Conservation (phyloP, 108 stramenopile species). For the Chaetoceros tenuissimus region DNA sequence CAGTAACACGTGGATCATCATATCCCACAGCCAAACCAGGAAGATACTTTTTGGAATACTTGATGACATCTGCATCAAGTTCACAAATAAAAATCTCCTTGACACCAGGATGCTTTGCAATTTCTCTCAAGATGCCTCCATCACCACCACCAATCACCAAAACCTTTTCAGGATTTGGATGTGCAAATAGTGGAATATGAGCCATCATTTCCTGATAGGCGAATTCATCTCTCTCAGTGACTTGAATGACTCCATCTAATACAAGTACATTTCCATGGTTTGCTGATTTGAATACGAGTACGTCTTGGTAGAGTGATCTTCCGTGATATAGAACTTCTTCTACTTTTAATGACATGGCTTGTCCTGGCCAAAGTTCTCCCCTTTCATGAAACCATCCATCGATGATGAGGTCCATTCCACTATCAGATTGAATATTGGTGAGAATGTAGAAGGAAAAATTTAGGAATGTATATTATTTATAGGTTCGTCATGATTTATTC, state of each 20-base stretch:
- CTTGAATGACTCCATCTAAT: conserved; percentile 97
- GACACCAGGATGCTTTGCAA: conserved; percentile 78
- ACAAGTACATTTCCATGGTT: conserved; percentile 93
- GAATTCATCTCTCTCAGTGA: conserved; percentile 91
- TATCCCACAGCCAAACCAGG: conserved; percentile 80
- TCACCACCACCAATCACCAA: conserved; percentile 97
- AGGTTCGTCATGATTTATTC: background rate
- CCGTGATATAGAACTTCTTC: conserved; percentile 66
- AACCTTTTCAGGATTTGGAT: conserved; percentile 83
- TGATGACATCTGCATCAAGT: conserved; percentile 84
- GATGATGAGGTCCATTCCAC: conserved; percentile 57
- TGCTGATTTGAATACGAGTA: conserved; percentile 89
- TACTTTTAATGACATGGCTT: conserved; percentile 78
- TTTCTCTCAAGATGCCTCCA: conserved; percentile 94
- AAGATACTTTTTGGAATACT: conserved; percentile 74
- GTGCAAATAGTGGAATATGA: conserved; percentile 90
- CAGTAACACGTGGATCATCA: conserved; percentile 87
- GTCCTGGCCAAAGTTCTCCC: conserved; percentile 75
- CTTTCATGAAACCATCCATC: conserved; percentile 89
- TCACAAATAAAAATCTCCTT: conserved; percentile 94
- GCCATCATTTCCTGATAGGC: conserved; percentile 98
- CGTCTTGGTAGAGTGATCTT: conserved; percentile 87
- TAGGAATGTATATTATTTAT: background rate
- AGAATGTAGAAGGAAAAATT: too few species aligned
- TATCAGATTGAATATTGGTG: conserved; percentile 3